A percentile compares a stretch with the other conserved stretches of the same genome.
These are phyloP conservation scores for Galeopsis tetrahit DNA, from an alignment of 257 asterid species.

Conservation along the genomic window DNA sequence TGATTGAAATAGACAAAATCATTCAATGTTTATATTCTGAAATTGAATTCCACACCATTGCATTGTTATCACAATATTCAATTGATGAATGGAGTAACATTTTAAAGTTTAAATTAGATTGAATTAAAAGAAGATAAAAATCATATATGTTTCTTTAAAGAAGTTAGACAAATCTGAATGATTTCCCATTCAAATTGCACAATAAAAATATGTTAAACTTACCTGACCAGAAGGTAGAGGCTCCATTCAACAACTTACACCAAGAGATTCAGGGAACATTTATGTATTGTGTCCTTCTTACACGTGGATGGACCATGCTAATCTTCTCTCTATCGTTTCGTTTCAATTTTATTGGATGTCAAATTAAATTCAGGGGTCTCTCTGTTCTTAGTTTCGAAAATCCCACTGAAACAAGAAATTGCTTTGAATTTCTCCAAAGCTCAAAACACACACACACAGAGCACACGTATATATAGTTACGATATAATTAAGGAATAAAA, in stretches of 20 bases:
- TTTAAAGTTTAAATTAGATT: no score
- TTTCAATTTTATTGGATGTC: no score
- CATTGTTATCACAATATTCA: no score
- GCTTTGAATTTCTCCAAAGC: neutral
- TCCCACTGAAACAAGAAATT: constrained; percentile 20
- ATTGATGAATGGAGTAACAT: no score
- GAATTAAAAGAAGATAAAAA: no score
- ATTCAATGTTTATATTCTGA: neutral
- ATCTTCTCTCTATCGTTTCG: no score
- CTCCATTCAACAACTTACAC: neutral
- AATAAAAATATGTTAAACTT: neutral
- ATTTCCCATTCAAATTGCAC: neutral
- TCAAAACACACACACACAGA: neutral
- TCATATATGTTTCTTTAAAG: neutral
- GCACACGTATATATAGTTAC: neutral
- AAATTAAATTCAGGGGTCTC: no score
- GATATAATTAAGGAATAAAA: neutral
- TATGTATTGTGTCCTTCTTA: no score
- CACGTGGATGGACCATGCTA: no score
- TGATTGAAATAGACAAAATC: no score
- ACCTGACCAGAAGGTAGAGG: neutral
- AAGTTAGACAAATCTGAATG: neutral
- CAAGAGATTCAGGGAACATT: no score
- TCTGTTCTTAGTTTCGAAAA: neutral
- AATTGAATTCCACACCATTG: neutral